Evolutionary conservation across 1,284 basidiomycete species (phyloP), one percentile per base, ranked within the genome.

Genomic region (Tilletia setariae): DNA sequence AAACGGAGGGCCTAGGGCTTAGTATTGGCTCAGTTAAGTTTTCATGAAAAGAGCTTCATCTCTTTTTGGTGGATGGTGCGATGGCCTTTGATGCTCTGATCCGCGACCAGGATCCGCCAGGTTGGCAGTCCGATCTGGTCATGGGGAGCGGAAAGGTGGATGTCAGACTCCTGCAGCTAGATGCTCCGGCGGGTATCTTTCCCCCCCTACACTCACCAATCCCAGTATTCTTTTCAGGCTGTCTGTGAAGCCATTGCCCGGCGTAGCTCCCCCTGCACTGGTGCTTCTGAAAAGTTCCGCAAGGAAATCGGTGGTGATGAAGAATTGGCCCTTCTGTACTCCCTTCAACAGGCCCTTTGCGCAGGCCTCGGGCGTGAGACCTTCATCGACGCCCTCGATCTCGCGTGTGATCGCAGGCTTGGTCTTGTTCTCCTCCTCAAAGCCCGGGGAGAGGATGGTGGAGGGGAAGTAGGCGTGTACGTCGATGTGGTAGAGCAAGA

Each of bases 381-480:
- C 30, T 23, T 85, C 85, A 78, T 94, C 94, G 0, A 85, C 83
- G 67, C 90, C 91, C 80, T 96, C 94, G 51, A 97, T 90, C 76
- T 90, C 89, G 72, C 87, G 86, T 2, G 89, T 90, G 66, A 97
- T 86, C 42, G 85, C 85, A 0, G 93, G 94, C 79, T 97, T 97
- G 43, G 86, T 87, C 80, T 87, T 88, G 79, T 92, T 89, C 80
- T 97, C 94, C 72, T 88, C 86, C 13, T 89, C 89, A 74, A 87
- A 90, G 0, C 93, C 93, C 0, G 93, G 91, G 0, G 88, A 89
- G 70, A 87, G 87, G 84, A 98, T 96, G 0, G 92, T 94, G 0
- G 87, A 88, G 0, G 94, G 93, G 84, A 93, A 91, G 84, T 90
- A 94, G 66, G 93, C 88, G 76, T 95, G 93, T 0, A 94, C 88